Conservation (phyloP, 2,329 filamentous ascomycete genomes). For the Fusarium subglutinans region DNA sequence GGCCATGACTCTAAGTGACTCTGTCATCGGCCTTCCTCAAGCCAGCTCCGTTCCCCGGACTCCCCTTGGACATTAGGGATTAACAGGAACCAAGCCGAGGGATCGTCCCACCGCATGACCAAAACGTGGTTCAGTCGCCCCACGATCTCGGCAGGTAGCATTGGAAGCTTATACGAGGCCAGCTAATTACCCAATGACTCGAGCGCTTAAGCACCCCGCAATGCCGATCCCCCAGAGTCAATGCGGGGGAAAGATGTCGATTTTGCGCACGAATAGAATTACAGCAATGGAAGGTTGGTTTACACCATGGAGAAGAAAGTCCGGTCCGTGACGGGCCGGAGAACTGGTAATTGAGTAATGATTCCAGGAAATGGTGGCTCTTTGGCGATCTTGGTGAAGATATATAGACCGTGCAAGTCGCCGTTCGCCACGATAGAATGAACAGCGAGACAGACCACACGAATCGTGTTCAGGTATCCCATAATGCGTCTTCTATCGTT, state of each 20-base stretch:
- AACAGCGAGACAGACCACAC: no score
- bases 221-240: constrained; percentile 15
- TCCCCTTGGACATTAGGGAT: neutral
- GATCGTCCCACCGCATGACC: neutral
- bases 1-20: neutral
- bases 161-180: neutral
- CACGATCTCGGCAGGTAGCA: neutral
- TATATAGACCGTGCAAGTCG: neutral
- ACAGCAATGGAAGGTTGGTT: neutral
- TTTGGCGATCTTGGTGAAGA: no score
- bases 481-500: constrained; percentile 7
- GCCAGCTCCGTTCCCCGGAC: neutral
- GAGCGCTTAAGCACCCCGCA: constrained; percentile 27
- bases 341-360: neutral
- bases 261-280: constrained; percentile 24
- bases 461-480: neutral
- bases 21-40: no score
- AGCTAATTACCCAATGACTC: neutral
- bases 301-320: neutral
- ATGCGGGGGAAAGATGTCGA: neutral
- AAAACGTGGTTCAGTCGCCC: neutral
- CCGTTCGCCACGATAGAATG: accelerated
- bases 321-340: constrained; percentile 13
- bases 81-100: neutral
- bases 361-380: neutral